Base-by-base conservation (phyloP, 768 basidiomycete species). In the Mycena epipterygia region DNA sequence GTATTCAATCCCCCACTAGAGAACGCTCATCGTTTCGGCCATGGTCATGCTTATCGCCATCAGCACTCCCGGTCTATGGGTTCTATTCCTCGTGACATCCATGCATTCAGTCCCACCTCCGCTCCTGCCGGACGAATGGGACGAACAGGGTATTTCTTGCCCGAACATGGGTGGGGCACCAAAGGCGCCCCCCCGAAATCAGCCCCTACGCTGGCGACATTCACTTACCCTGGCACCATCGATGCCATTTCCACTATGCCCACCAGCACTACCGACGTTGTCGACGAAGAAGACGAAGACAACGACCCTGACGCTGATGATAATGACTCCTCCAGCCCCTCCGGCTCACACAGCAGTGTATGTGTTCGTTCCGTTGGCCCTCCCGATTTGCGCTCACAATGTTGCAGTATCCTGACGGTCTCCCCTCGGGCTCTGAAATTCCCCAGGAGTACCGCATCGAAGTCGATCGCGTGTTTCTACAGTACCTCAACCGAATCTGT, bases 391-490 rank as follows among this genome's bases (percentile, higher is more conserved):
- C 33, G 51, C 52, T 61, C 29, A 67, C 53, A 42, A 6, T 33
- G 39, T 53, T 52, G 9, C 53, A 73, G 56, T 74, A 68, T 67
- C 51, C 76, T 32, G 64, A 74, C 13, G 62, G 67, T 33, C 46
- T 51, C 29, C 58, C 71, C 70, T 66, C 73, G 53, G 70, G 61
- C 46, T 82, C 84, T 52, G 93, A 95, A 75, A 87, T 95, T 53
- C 93, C 94, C 7, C 87, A 89, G 67, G 96, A 97, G 79, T 93
- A 95, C 74, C 88, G 90, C 64, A 81, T 84, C 23, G 92, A 95
- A 76, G 92, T 99, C 59, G 96, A 98, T 80, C 89, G 91, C 71
- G 91, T 98, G 76, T 98, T 99, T 82, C 91, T 96, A 77, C 90
- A 93, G 73, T 99, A 94, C 77, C 82, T 99, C 74, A 96, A 92